A percentile compares a stretch with the other conserved stretches of the same genome.
Evolutionary conservation across 805 yeast genomes (phyloP).

Genomic region (Candida sithepensis): DNA sequence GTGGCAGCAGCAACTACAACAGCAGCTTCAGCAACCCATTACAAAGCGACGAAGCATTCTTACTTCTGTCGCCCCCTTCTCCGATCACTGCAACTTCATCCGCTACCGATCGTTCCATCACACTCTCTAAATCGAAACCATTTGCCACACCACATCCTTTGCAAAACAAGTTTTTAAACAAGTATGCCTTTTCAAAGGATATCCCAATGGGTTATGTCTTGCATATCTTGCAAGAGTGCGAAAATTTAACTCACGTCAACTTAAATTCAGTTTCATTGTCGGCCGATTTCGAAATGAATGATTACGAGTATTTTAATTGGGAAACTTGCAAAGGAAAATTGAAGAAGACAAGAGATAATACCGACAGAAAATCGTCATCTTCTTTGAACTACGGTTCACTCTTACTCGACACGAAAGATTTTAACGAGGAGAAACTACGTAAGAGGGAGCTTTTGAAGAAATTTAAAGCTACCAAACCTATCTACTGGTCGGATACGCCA

Average conservation of each 20-base stretch:
- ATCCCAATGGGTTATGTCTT: constrained; percentile 74
- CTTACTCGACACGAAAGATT: constrained; percentile 27
- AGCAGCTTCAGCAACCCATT: background rate
- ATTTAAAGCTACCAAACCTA: constrained; percentile 16
- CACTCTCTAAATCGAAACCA: constrained; percentile 18
- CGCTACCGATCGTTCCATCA: background rate
- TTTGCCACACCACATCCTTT: constrained; percentile 50
- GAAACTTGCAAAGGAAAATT: constrained; percentile 17
- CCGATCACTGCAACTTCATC: background rate
- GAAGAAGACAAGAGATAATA: background rate
- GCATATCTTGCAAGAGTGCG: constrained; percentile 66
- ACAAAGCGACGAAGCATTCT: background rate
- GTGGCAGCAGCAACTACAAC: no score
- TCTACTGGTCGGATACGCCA: constrained; percentile 31
- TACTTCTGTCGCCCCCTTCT: background rate
- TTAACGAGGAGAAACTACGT: constrained; percentile 14
- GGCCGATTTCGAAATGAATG: constrained; percentile 56
- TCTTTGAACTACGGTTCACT: constrained; percentile 23
- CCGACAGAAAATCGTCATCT: background rate
- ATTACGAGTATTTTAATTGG: constrained; percentile 37
- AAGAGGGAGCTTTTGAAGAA: constrained; percentile 12
- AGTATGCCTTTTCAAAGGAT: constrained; percentile 67
- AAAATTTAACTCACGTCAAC: constrained; percentile 52
- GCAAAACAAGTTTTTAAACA: constrained; percentile 56
- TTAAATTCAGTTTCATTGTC: constrained; percentile 62